Percentiles rank a stretch among this genome's conserved stretches.
Conservation (phyloP, 176 grass and related monocot genomes). For the Musa beccarii region DNA sequence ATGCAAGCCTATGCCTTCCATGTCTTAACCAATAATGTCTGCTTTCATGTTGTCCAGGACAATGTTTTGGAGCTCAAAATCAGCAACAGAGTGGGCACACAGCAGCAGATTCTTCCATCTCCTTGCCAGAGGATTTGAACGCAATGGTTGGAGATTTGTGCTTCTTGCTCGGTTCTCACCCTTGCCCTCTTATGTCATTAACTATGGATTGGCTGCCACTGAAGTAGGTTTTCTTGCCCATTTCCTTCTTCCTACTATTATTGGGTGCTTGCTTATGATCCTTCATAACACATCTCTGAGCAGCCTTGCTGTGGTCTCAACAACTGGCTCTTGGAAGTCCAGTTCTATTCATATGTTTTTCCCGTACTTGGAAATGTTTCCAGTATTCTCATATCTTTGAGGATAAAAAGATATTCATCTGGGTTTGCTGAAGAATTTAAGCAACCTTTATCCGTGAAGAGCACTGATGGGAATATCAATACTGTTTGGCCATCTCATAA, state of each 20-base stretch:
- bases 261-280: conserved; percentile 90
- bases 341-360: conserved; percentile 58
- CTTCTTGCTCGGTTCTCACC: conserved; percentile 90
- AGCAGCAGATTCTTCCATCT: conserved; percentile 76
- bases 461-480: background rate
- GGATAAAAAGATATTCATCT: conserved; percentile 87
- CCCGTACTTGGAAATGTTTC: conserved; percentile 71
- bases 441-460: background rate
- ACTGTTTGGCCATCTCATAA: background rate
- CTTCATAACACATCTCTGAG: conserved; percentile 88
- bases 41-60: conserved; percentile 39
- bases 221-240: conserved; percentile 67
- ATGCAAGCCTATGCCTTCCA: too few relatives aligned
- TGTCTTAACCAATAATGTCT: background rate
- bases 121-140: conserved; percentile 75
- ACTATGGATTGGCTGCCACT: conserved; percentile 78
- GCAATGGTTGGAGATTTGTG: conserved; percentile 86
- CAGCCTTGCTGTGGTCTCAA: conserved; percentile 71
- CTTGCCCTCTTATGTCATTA: conserved; percentile 88
- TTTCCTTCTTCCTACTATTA: conserved; percentile 87
- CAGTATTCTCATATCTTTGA: conserved; percentile 80
- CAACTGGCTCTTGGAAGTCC: conserved; percentile 47
- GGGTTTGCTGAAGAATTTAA: conserved; percentile 43
- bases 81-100: conserved; percentile 67
- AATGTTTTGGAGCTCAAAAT: conserved; percentile 69